These are phyloP conservation scores for Trichoderma sp. DNA, from an alignment of 2,329 filamentous ascomycete genomes.

Conservation along the genomic window DNA sequence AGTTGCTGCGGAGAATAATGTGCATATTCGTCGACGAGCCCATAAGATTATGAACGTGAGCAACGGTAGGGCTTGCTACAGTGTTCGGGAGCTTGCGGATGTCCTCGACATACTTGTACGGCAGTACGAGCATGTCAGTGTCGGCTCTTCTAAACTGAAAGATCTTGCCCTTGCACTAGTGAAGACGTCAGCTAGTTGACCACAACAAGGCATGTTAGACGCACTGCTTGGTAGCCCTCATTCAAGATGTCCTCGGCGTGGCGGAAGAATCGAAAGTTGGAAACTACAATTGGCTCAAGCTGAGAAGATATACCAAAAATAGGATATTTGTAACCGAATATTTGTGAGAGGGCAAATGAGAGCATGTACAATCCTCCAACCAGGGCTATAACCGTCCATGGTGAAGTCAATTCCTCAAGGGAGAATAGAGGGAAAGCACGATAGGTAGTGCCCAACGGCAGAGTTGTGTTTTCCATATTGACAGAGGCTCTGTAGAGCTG, in stretches of 20 bases:
- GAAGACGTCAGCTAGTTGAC: background rate
- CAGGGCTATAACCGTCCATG: background rate
- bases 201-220: background rate
- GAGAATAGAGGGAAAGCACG: background rate
- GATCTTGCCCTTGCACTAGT: slow-evolving; percentile 12
- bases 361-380: background rate
- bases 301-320: background rate
- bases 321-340: background rate
- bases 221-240: background rate
- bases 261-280: background rate
- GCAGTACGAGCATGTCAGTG: slow-evolving; percentile 7
- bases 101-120: slow-evolving; percentile 10
- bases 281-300: background rate
- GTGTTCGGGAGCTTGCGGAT: background rate
- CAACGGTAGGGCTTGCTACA: background rate
- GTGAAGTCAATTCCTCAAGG: background rate
- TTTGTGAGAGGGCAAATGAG: background rate
- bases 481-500: background rate
- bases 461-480: background rate
- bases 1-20: slow-evolving; percentile 1
- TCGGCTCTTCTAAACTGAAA: background rate
- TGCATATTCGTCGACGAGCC: slow-evolving; percentile 1
- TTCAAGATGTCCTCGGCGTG: background rate
- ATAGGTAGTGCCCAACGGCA: background rate
- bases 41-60: background rate